Evolutionary conservation across 75 land plant species (phyloP).

Genomic region (Adiantum capillusveneris): DNA sequence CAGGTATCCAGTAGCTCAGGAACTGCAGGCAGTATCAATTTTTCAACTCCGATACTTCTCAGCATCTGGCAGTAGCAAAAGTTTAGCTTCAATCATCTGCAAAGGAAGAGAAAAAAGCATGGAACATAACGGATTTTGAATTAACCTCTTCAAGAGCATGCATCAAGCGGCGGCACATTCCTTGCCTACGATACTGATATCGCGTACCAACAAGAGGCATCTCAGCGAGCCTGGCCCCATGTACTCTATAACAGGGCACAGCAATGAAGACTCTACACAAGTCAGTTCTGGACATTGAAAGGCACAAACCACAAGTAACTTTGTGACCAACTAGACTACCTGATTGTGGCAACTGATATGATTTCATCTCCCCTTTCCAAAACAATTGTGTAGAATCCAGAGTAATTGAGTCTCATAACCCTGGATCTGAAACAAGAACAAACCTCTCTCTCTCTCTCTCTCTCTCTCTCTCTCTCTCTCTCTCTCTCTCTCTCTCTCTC

Average conservation of each 20-base stretch:
- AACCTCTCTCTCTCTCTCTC: background rate
- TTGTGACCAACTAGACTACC: conserved; percentile 24
- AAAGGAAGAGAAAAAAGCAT: too few species aligned
- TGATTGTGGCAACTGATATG: conserved; percentile 66
- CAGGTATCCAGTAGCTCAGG: conserved; percentile 63
- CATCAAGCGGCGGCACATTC: conserved; percentile 89
- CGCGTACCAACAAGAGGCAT: conserved; percentile 86
- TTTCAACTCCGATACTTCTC: conserved; percentile 52
- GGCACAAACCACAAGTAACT: background rate
- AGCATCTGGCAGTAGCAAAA: conserved; percentile 40
- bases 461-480: too few species aligned
- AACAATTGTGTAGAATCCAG: conserved; percentile 76
- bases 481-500: too few species aligned
- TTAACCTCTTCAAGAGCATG: conserved; percentile 72
- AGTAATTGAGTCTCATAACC: conserved; percentile 53
- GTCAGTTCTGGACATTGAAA: background rate
- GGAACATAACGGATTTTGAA: too few species aligned
- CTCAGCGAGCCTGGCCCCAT: conserved; percentile 71
- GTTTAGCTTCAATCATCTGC: too few species aligned
- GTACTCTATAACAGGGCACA: conserved; percentile 32
- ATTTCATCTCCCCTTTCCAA: conserved; percentile 72
- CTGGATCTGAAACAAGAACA: conserved; percentile 42
- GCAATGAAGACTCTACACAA: background rate
- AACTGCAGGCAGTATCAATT: conserved; percentile 68
- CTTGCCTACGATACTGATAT: conserved; percentile 65